phyloP scores from a whole-genome alignment of 1,139 yeast species.

The Yamadazyma friedrichii region DNA sequence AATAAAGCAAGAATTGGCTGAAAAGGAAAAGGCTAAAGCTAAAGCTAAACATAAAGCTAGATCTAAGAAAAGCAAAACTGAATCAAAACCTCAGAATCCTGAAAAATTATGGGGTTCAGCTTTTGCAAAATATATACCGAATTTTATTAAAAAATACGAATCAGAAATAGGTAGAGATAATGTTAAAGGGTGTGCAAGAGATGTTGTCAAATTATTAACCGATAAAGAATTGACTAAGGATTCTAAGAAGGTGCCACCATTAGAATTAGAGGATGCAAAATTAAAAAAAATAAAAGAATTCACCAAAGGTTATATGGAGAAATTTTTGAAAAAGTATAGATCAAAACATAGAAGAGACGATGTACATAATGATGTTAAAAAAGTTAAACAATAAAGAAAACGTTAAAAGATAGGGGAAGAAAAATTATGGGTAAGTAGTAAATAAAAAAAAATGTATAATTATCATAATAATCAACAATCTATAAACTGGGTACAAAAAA shows the following conservation, averaged over 20 bases:
- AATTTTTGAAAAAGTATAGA: conserved; percentile 56
- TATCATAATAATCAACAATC: conserved; percentile 22
- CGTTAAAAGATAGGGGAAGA: no score
- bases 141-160: conserved; percentile 67
- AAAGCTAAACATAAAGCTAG: conserved; percentile 15
- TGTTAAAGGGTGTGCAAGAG: conserved; percentile 76
- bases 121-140: conserved; percentile 80
- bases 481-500: no score
- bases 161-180: conserved; percentile 68
- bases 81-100: conserved; percentile 12
- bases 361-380: conserved; percentile 8
- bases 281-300: conserved; percentile 67
- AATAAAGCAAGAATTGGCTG: conserved; percentile 12
- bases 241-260: conserved; percentile 44
- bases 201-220: conserved; percentile 62
- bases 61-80: conserved; percentile 9
- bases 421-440: neutral
- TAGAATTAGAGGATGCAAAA: conserved; percentile 60
- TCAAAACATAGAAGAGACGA: conserved; percentile 29
- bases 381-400: conserved; percentile 3
- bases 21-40: conserved; percentile 13
- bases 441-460: neutral
- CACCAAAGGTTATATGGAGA: conserved; percentile 68
- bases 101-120: conserved; percentile 56
- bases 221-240: conserved; percentile 61